A percentile compares a stretch with the other conserved stretches of the same genome.
Evolutionary conservation across 129 eudicot species (phyloP).

Genomic region (Erigeron canadensis): DNA sequence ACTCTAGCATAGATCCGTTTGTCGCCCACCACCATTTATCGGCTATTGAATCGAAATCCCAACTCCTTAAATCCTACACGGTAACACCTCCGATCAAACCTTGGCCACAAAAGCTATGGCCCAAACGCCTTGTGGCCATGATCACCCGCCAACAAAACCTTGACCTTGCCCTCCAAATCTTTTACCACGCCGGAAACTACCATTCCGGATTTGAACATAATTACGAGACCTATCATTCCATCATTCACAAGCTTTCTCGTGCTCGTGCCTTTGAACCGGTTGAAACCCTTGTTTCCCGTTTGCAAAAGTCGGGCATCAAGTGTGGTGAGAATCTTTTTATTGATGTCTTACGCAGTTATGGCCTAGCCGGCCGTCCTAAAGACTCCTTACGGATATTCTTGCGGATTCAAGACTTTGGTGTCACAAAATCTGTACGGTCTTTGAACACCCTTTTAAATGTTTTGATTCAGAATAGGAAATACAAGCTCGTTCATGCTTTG

Average conservation of each 20-base stretch:
- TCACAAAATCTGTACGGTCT: conserved; percentile 59
- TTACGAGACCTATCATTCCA: conserved; percentile 64
- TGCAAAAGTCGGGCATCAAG: conserved; percentile 42
- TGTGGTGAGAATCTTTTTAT: conserved; percentile 74
- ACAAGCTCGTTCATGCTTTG: conserved; percentile 51
- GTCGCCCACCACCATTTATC: conserved; percentile 46
- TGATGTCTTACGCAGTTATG: conserved; percentile 60
- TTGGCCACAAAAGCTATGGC: conserved; percentile 84
- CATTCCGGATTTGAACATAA: conserved; percentile 68
- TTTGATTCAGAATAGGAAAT: conserved; percentile 59
- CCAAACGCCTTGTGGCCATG: conserved; percentile 67
- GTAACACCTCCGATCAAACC: conserved; percentile 84
- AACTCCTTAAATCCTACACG: conserved; percentile 65
- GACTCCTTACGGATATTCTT: conserved; percentile 59
- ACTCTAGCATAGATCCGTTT: conserved; percentile 33
- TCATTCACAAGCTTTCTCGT: conserved; percentile 66
- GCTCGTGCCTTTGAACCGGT: conserved; percentile 62
- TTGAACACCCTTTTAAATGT: conserved; percentile 65
- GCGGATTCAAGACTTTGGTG: conserved; percentile 57
- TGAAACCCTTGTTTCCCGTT: conserved; percentile 48
- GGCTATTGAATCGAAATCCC: conserved; percentile 47
- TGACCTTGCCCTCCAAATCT: conserved; percentile 83
- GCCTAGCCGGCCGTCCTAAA: conserved; percentile 64
- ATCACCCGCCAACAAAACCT: conserved; percentile 66
- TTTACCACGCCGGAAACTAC: conserved; percentile 68